Base-by-base conservation (phyloP, 73 alveolate species). In the Paramecium caudatum region DNA sequence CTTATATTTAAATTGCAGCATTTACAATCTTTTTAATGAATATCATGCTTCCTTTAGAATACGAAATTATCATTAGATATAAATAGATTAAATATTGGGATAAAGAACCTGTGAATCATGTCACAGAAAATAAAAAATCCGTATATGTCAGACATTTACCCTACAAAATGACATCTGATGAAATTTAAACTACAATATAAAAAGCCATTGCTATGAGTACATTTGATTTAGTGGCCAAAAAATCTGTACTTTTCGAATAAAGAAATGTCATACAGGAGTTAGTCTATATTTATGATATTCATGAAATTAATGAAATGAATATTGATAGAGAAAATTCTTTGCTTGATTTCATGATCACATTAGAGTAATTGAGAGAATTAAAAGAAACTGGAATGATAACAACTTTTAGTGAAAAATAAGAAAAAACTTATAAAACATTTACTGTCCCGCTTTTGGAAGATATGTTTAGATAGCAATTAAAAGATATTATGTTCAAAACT, bases 91-190 rank as follows among this genome's bases (percentile, higher is more conserved):
- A 74, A 74, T 74, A 74, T 74, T 74, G 65, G 62, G 88, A 74
- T 21, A 74, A 39, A 34, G 88, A 74, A 45, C 88, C 62, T 3
- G 12, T 41, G 43, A 74, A 74, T 74, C 88, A 74, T 74, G 39
- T 36, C 19, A 36, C 43, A 27, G 88, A 74, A 74, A 43, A 74
- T 74, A 74, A 74, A 45, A 74, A 74, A 13, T 74, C 88, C 6
- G 68, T 74, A 21, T 74, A 74, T 45, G 88, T 74, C 32, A 74
- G 47, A 74, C 88, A 74, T 74, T 74, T 74, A 21, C 88, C 88
- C 1, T 74, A 74, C 21, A 74, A 74, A 13, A 74, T 74, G 88
- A 74, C 88, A 23, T 19, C 43, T 3, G 39, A 74, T 12, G 88
- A 74, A 27, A 74, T 74, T 0, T 45, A 45, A 15, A 21, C 36